Conservation (phyloP, 2,329 filamentous ascomycete species). For the Chaetomiaceae sp. region DNA sequence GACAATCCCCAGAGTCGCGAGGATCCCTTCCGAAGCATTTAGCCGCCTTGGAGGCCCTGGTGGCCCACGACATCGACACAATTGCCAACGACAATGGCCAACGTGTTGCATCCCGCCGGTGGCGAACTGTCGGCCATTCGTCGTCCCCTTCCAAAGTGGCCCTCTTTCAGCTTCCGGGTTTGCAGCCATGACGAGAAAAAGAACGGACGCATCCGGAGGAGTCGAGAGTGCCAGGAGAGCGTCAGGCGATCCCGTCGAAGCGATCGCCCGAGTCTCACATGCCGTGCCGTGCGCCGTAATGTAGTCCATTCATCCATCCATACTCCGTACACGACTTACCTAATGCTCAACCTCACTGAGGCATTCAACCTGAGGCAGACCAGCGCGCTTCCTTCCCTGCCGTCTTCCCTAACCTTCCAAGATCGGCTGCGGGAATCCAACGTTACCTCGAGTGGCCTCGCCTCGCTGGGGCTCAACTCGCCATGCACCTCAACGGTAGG, state of each 20-base stretch:
- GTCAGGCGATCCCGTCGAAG: too few relatives aligned
- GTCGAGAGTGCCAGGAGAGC: too few relatives aligned
- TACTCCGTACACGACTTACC: too few relatives aligned
- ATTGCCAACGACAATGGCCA: background rate
- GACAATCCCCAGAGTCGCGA: slow-evolving; percentile 1
- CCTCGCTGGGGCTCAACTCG: background rate
- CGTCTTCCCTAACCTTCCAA: too few relatives aligned
- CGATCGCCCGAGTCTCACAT: background rate
- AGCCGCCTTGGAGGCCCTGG: slow-evolving; percentile 11
- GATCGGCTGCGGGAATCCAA: background rate
- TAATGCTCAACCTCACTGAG: too few relatives aligned
- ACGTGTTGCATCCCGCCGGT: too few relatives aligned
- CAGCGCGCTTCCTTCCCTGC: too few relatives aligned
- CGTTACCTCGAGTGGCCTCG: background rate
- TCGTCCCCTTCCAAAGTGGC: background rate
- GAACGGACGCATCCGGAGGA: background rate
- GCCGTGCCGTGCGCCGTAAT: too few relatives aligned
- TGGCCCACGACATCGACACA: slow-evolving; percentile 2
- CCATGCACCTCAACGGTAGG: background rate
- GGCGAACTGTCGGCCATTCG: slow-evolving; percentile 4
- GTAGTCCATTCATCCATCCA: too few relatives aligned
- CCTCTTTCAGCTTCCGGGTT: too few relatives aligned
- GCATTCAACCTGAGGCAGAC: too few relatives aligned
- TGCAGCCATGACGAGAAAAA: background rate
- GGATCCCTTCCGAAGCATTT: slow-evolving; percentile 13